These are phyloP conservation scores for Apophysomyces sp. DNA, from an alignment of 371 early-diverging fungal genomes.

Conservation along the genomic window DNA sequence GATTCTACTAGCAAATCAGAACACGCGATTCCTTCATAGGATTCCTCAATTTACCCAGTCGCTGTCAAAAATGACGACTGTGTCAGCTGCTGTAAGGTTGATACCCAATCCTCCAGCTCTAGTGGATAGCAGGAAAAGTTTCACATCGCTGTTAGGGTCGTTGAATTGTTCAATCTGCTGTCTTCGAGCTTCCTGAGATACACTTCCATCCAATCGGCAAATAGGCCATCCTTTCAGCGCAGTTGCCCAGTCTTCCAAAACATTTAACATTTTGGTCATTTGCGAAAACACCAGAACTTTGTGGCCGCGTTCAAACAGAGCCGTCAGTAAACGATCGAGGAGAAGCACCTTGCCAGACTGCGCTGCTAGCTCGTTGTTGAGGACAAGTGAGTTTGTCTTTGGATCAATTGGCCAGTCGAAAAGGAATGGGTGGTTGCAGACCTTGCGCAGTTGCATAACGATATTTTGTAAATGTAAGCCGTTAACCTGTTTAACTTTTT, in stretches of 20 bases:
- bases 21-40: background rate
- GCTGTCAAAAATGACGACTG: conserved; percentile 90
- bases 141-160: conserved; percentile 41
- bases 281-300: conserved; percentile 94
- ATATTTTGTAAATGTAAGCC: conserved; percentile 71
- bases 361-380: conserved; percentile 59
- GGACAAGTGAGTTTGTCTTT: conserved; percentile 39
- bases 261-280: conserved; percentile 90
- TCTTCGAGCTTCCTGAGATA: conserved; percentile 77
- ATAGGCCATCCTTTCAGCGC: conserved; percentile 74
- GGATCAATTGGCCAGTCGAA: conserved; percentile 78
- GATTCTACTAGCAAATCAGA: conserved; percentile 61
- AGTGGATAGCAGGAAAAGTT: conserved; percentile 95
- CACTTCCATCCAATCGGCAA: conserved; percentile 94
- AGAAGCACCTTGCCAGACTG: conserved; percentile 87
- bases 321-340: conserved; percentile 81
- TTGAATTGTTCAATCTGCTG: conserved; percentile 74
- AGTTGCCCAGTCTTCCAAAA: conserved; percentile 89
- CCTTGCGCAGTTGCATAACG: conserved; percentile 94
- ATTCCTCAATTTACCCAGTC: conserved; percentile 73
- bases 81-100: conserved; percentile 94
- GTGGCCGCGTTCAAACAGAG: conserved; percentile 76
- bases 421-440: conserved; percentile 94
- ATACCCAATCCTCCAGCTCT: conserved; percentile 97
- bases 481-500: conserved; percentile 49